Percentiles rank a stretch among this genome's conserved stretches.
phyloP scores from a whole-genome alignment of 345 rosid species.

The Euclidium syriacum region DNA sequence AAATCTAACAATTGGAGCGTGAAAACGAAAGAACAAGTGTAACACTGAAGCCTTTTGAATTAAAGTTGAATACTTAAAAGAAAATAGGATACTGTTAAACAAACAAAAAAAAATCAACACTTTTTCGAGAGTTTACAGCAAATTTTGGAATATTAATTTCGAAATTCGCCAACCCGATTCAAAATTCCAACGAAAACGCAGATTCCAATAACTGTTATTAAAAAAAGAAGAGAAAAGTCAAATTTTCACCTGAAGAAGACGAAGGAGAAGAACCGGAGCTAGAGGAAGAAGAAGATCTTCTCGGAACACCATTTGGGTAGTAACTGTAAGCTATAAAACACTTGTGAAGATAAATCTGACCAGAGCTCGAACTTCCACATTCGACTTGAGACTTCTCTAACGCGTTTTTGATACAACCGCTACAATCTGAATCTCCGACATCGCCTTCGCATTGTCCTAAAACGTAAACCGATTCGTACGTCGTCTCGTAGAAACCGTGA shows the following conservation, averaged over 20 bases:
- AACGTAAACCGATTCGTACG: conserved; percentile 58
- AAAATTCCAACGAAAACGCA: background rate
- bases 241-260: conserved; percentile 25
- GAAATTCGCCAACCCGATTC: background rate
- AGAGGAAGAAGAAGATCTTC: conserved; percentile 39
- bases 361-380: conserved; percentile 78
- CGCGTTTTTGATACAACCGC: conserved; percentile 68
- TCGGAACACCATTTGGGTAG: conserved; percentile 81
- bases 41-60: conserved; percentile 22
- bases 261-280: conserved; percentile 33
- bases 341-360: conserved; percentile 82
- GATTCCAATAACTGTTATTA: background rate
- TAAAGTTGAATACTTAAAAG: conserved; percentile 15
- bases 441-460: conserved; percentile 97
- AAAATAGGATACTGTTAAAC: background rate
- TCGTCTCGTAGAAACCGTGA: conserved; percentile 70
- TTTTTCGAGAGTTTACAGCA: background rate
- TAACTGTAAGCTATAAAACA: conserved; percentile 79
- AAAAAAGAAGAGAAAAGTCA: background rate
- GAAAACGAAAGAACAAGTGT: conserved; percentile 21
- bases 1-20: conserved; percentile 10
- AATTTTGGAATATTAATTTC: background rate
- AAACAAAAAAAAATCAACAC: background rate
- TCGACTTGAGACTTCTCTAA: conserved; percentile 84
- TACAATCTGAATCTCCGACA: conserved; percentile 92